Evolutionary conservation across 179 eudicot species (phyloP), one percentile per base, ranked within the genome.

Genomic region (Dionaea muscipula): DNA sequence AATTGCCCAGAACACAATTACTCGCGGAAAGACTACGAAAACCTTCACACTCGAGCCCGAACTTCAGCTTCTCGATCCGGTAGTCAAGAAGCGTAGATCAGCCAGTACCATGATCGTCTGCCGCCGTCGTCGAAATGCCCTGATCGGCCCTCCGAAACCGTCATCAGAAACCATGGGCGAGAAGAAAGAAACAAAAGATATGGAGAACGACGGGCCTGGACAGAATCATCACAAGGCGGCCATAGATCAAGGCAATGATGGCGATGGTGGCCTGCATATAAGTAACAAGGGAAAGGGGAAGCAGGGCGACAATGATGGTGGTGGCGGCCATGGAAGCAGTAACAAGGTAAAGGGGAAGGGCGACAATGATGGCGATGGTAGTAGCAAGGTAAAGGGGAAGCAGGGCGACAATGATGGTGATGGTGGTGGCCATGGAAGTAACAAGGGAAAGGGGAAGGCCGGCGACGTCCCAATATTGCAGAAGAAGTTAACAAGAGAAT

Each of bases 71-170:
- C 53, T 53, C 10, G 78, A 67, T 21, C 71, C 71, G 6, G 63
- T 59, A 6, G 61, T 71, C 13, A 71, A 67, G 69, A 74, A 67
- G 40, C 75, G 70, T 0, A 47, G 75, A 49, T 60, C 79, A 43
- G 53, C 74, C 19, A 59, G 67, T 12, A 68, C 70, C 39, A 68
- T 64, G 73, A 69, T 68, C 21, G 67, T 68, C 1, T 72, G 77
- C 15, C 52, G 73, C 10, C 37, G 72, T 19, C 66, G 72, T n/a
- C n/a, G n/a, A n/a, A n/a, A n/a, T 5, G 53, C 27, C 38, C n/a
- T n/a, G n/a, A 16, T 31, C n/a, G 16, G 33, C 56, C 47, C 72
- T 22, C 49, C 67, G 52, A 71, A 66, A 62, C 43, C 17, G n/a
- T n/a, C n/a, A n/a, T n/a, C n/a, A n/a, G n/a, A n/a, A n/a, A n/a